Percentiles rank a stretch among this genome's conserved stretches.
Conservation (phyloP, 192 early-diverging fungal species). For the Coemansia sp. region DNA sequence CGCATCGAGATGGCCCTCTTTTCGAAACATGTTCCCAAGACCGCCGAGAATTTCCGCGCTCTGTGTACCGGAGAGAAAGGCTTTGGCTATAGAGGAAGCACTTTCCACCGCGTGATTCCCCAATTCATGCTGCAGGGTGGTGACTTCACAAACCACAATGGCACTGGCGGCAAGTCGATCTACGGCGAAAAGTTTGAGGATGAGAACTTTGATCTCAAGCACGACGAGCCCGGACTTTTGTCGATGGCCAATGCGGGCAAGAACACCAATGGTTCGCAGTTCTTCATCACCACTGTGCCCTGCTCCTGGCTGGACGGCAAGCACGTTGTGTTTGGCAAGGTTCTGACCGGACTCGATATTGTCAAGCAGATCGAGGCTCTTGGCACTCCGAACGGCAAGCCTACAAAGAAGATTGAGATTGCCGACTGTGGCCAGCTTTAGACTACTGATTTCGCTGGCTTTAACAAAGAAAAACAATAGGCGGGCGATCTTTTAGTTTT, state of each 20-base stretch:
- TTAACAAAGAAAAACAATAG: neutral
- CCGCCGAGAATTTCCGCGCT: constrained; percentile 91
- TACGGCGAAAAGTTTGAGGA: neutral
- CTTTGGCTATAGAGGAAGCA: constrained; percentile 64
- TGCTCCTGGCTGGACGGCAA: constrained; percentile 75
- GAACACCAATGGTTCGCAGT: constrained; percentile 82
- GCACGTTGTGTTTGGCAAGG: constrained; percentile 80
- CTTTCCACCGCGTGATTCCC: constrained; percentile 60
- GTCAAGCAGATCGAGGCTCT: constrained; percentile 76
- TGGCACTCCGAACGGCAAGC: constrained; percentile 56
- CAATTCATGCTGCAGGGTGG: constrained; percentile 78
- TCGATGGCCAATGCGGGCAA: constrained; percentile 82
- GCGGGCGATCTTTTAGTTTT: neutral
- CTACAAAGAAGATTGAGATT: constrained; percentile 60
- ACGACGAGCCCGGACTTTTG: constrained; percentile 64
- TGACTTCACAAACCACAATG: too few relatives aligned
- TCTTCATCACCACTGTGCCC: constrained; percentile 72
- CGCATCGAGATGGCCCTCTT: constrained; percentile 49
- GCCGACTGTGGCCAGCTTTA: constrained; percentile 72
- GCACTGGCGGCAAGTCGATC: too few relatives aligned
- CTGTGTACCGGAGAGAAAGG: constrained; percentile 56
- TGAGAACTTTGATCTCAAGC: constrained; percentile 71
- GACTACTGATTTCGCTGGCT: constrained; percentile 3
- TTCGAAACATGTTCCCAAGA: constrained; percentile 82
- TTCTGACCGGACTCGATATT: constrained; percentile 74